Evolutionary conservation across 495 filamentous ascomycete species (phyloP).

Genomic region (Podospora fimiseda): DNA sequence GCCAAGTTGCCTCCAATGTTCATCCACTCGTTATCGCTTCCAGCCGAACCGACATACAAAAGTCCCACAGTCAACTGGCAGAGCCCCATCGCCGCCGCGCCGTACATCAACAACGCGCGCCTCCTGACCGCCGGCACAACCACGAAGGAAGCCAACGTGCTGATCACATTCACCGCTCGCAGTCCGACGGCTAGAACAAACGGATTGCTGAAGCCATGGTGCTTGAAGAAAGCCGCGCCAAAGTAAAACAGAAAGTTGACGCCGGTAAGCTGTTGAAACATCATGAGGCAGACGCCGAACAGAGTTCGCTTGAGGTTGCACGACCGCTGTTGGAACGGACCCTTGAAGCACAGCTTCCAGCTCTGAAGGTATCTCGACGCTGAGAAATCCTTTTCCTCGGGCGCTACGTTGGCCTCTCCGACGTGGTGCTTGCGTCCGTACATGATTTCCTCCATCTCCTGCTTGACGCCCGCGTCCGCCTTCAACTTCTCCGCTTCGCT

Average conservation of each 20-base stretch:
- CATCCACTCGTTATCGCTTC: too few species aligned
- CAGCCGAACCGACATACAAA: constrained; percentile 9
- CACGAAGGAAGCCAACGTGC: constrained; percentile 60
- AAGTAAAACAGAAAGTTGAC: constrained; percentile 72
- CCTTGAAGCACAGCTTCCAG: constrained; percentile 63
- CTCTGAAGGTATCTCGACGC: constrained; percentile 40
- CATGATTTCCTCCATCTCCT: not conserved
- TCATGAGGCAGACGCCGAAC: constrained; percentile 43
- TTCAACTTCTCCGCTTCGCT: constrained; percentile 40
- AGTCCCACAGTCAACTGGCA: constrained; percentile 60
- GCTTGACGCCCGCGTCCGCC: constrained; percentile 50
- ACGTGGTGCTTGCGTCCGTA: not conserved
- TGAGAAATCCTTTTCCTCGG: not conserved
- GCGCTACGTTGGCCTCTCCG: not conserved
- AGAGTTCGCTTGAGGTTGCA: constrained; percentile 52
- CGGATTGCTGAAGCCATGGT: constrained; percentile 54
- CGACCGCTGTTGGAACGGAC: constrained; percentile 60
- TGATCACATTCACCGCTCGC: constrained; percentile 57
- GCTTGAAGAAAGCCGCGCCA: constrained; percentile 63
- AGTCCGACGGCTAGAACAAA: constrained; percentile 61
- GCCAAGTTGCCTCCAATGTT: not conserved
- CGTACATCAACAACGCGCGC: constrained; percentile 58
- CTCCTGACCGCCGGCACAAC: constrained; percentile 64
- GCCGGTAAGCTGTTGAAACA: constrained; percentile 47
- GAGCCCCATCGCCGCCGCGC: constrained; percentile 62